Percentiles rank a stretch among this genome's conserved stretches.
phyloP scores from a whole-genome alignment of 2,329 filamentous ascomycete species.

The Trichoderma semiorbis region DNA sequence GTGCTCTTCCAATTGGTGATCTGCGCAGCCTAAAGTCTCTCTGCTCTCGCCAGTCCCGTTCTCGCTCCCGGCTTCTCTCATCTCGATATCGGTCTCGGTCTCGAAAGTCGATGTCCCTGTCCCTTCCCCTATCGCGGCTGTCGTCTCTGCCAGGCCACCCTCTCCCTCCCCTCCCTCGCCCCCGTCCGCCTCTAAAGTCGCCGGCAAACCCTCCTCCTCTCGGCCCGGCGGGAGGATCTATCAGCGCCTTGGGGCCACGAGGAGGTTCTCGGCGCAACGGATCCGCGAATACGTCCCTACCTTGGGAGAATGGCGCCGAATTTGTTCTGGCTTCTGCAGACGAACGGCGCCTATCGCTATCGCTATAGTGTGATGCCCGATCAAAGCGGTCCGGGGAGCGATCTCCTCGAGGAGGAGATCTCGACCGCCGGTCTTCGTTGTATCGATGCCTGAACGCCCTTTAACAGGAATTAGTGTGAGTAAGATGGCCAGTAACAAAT shows the following conservation, averaged over 20 bases:
- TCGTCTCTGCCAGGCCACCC: constrained; percentile 58
- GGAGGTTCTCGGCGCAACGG: constrained; percentile 65
- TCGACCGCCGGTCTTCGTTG: constrained; percentile 60
- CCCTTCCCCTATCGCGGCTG: constrained; percentile 57
- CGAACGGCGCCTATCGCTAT: constrained; percentile 69
- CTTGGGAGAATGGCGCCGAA: constrained; percentile 57
- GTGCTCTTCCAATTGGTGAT: constrained; percentile 56
- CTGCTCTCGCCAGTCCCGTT: constrained; percentile 44
- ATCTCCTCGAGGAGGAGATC: constrained; percentile 56
- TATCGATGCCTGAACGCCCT: constrained; percentile 59
- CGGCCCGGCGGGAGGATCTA: constrained; percentile 65
- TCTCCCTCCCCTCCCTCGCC: constrained; percentile 55
- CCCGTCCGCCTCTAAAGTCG: constrained; percentile 55
- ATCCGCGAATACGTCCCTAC: constrained; percentile 57
- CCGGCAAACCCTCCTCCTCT: constrained; percentile 63
- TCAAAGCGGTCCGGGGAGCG: constrained; percentile 67
- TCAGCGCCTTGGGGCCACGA: constrained; percentile 74
- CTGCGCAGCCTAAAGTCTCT: constrained; percentile 45
- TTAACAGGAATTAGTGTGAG: constrained; percentile 1
- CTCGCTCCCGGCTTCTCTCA: constrained; percentile 57
- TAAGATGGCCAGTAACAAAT: constrained; percentile 3
- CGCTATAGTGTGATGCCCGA: constrained; percentile 51
- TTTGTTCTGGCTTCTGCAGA: constrained; percentile 56
- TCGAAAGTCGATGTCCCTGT: constrained; percentile 58
- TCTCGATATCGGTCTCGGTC: constrained; percentile 59